These are phyloP conservation scores for Bretziella fagacearum DNA, from an alignment of 2,329 filamentous ascomycete genomes.

Conservation along the genomic window DNA sequence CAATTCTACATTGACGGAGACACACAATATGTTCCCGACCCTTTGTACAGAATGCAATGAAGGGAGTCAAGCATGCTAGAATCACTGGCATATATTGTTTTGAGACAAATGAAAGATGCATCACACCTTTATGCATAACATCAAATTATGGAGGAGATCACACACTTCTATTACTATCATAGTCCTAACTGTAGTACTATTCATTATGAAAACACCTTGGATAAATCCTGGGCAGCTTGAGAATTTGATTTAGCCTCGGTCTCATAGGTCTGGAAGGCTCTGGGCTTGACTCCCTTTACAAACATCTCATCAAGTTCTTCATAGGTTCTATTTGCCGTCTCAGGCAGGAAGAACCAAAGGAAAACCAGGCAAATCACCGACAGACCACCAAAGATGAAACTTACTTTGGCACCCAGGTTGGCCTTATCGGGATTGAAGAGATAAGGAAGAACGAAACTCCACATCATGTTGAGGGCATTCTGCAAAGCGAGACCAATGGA, in stretches of 20 bases:
- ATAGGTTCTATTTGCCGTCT: slow-evolving; percentile 10
- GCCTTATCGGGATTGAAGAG: slow-evolving; percentile 18
- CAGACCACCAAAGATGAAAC: slow-evolving; percentile 24
- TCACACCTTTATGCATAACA: too few species aligned
- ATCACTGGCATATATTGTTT: too few species aligned
- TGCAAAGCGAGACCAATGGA: slow-evolving; percentile 22
- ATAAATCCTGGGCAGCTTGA: neutral
- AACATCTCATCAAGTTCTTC: slow-evolving; percentile 13
- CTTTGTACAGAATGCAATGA: neutral
- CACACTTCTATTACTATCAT: too few species aligned
- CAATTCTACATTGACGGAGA: slow-evolving; percentile 28
- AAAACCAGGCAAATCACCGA: slow-evolving; percentile 18
- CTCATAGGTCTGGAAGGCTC: slow-evolving; percentile 18
- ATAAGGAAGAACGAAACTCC: slow-evolving; percentile 15
- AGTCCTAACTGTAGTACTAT: too few species aligned
- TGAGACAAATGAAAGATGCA: too few species aligned
- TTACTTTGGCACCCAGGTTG: slow-evolving; percentile 22
- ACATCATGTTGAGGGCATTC: slow-evolving; percentile 16
- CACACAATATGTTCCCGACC: neutral
- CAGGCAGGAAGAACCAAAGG: slow-evolving; percentile 12
- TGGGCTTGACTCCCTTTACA: slow-evolving; percentile 17
- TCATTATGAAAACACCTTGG: neutral
- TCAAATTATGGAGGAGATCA: too few species aligned
- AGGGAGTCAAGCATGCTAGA: too few species aligned
- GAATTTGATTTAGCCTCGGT: slow-evolving; percentile 6